Conservation (phyloP, 164 flowering plant species). For the Stephania yunnanensis region DNA sequence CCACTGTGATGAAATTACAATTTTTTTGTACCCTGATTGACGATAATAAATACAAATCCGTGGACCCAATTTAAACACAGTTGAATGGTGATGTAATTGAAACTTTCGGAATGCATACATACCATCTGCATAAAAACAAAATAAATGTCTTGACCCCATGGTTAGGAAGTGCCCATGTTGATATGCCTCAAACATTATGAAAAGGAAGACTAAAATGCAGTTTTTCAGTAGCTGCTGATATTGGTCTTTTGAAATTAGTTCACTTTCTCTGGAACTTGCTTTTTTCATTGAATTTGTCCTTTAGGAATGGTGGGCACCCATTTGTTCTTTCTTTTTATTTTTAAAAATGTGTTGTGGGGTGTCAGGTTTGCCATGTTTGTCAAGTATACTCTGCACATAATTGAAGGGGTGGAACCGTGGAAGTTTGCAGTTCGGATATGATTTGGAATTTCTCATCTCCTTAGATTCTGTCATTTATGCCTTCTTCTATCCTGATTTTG, state of each 20-base stretch:
- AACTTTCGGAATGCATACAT: not conserved
- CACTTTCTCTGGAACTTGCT: constrained; percentile 32
- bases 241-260: constrained; percentile 21
- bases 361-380: constrained; percentile 50
- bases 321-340: not conserved
- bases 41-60: constrained; percentile 4
- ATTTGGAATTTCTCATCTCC: constrained; percentile 13
- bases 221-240: constrained; percentile 23
- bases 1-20: not conserved
- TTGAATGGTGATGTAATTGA: not conserved
- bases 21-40: constrained; percentile 11
- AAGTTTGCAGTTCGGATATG: constrained; percentile 25
- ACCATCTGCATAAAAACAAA: constrained; percentile 11
- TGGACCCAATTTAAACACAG: constrained; percentile 9
- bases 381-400: constrained; percentile 20
- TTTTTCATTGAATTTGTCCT: constrained; percentile 9
- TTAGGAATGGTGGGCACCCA: constrained; percentile 1
- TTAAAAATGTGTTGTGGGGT: constrained; percentile 29
- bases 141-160: constrained; percentile 20
- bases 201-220: constrained; percentile 22
- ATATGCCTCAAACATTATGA: constrained; percentile 21
- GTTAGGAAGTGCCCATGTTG: constrained; percentile 38
- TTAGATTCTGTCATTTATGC: constrained; percentile 9
- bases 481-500: constrained; percentile 1
- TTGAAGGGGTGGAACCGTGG: constrained; percentile 18